Evolutionary conservation across 1,284 basidiomycete species (phyloP), one percentile per base, ranked within the genome.

Genomic region (Bothia castanella): DNA sequence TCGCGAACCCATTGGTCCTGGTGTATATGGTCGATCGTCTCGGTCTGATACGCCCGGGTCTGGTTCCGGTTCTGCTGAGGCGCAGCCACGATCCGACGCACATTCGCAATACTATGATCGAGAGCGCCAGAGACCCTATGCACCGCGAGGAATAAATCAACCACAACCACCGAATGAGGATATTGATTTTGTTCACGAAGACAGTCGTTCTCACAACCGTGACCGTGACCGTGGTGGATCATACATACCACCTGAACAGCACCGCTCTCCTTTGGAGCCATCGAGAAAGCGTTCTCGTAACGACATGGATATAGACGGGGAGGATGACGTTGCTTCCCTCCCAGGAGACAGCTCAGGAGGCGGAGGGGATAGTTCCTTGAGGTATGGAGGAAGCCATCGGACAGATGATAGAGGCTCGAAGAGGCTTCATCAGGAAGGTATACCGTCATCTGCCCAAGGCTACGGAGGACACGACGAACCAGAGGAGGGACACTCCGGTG

Each of bases 221-320:
- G 68, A 62, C 34, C 63, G 59, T 32, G 68, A 67, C 45, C 65
- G 55, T 39, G 62, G 64, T 55, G 64, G 67, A 27, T 55, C 66
- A 27, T 67, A 67, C 49, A 32, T 66, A 47, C 60, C 55, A 53
- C 55, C 57, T 40, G 65, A 67, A 40, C 65, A 68, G 52, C 62
- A 67, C 29, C 64, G 45, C 16, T 56, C 61, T 39, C 51, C 52
- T 65, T 53, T 61, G 49, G 69, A 67, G 36, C 14, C 62, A 44
- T 72, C 79, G 47, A 74, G 80, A 61, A 84, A 83, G 61, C 74
- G 83, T 50, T 73, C 69, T 54, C 72, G 80, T 52, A 75, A 75
- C 45, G 82, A 84, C 45, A 80, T 83, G 79, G 82, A 85, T 42
- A 70, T 80, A 45, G 80, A 74, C 49, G 68, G 59, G 29, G 69